Conservation (phyloP, 495 filamentous ascomycete genomes). For the Echria macrotheca region DNA sequence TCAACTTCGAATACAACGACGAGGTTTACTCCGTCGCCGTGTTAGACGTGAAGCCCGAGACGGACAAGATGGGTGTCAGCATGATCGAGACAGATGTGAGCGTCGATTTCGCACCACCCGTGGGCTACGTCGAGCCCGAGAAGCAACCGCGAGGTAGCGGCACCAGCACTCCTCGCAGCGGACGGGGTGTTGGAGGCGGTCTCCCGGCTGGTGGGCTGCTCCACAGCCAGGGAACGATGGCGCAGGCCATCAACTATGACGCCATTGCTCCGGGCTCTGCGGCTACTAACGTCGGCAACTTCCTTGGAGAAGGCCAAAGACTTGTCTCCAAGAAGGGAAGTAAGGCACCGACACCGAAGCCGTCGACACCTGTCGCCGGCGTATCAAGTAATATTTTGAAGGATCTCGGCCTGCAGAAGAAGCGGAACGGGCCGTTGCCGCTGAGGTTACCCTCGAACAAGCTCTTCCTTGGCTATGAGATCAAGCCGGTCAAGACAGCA, state of each 20-base stretch:
- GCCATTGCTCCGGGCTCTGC: conserved; percentile 80
- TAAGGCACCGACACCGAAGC: conserved; percentile 72
- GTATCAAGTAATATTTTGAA: conserved; percentile 54
- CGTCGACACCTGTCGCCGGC: conserved; percentile 73
- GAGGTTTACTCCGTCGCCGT: conserved; percentile 87
- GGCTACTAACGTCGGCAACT: conserved; percentile 65
- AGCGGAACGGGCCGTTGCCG: conserved; percentile 76
- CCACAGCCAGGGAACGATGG: conserved; percentile 87
- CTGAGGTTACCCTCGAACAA: conserved; percentile 81
- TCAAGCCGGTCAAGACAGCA: conserved; percentile 78
- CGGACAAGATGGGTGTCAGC: conserved; percentile 71
- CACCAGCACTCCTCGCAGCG: conserved; percentile 56
- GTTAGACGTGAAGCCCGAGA: conserved; percentile 82
- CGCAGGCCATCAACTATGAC: conserved; percentile 91
- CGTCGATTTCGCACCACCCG: conserved; percentile 90
- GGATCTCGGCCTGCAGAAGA: conserved; percentile 29
- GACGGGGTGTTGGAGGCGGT: conserved; percentile 32
- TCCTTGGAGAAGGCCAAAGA: conserved; percentile 69
- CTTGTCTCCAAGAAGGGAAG: conserved; percentile 73
- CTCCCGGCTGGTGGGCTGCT: conserved; percentile 65
- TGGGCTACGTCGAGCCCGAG: conserved; percentile 87
- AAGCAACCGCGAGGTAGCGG: conserved; percentile 47
- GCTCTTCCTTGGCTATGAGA: conserved; percentile 91
- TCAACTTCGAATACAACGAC: conserved; percentile 94
- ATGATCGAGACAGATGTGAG: conserved; percentile 92